Conservation (phyloP, 768 basidiomycete species). For the Boletus rubroflammeus region DNA sequence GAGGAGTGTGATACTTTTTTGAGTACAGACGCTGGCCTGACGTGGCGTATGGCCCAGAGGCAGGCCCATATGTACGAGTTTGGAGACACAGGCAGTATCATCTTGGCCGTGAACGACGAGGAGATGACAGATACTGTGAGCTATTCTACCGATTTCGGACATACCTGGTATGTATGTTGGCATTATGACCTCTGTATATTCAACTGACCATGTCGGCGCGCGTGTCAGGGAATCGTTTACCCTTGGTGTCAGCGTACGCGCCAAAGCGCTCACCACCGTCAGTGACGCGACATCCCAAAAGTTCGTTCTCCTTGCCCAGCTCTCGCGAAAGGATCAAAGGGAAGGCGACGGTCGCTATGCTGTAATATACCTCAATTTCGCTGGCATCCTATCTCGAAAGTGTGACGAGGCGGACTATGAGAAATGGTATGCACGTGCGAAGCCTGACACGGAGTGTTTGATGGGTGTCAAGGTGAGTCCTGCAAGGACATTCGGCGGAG, state of each 20-base stretch:
- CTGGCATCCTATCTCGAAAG: conserved; percentile 59
- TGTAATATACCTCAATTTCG: conserved; percentile 81
- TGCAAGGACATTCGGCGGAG: not conserved
- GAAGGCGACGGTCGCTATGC: conserved; percentile 59
- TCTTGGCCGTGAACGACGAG: conserved; percentile 85
- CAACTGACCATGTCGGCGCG: not conserved
- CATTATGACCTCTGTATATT: not conserved
- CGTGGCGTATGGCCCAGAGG: conserved; percentile 73
- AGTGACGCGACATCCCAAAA: conserved; percentile 97
- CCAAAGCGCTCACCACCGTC: conserved; percentile 78
- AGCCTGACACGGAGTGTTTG: conserved; percentile 67
- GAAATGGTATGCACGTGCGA: conserved; percentile 77
- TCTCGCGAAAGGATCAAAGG: conserved; percentile 56
- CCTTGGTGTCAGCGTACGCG: conserved; percentile 66
- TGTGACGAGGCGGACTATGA: conserved; percentile 77
- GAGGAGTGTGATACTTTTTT: conserved; percentile 92
- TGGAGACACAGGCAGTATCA: conserved; percentile 81
- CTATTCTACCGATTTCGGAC: conserved; percentile 83
- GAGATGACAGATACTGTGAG: conserved; percentile 60
- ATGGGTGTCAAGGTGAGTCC: conserved; percentile 89
- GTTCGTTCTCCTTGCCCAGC: conserved; percentile 83
- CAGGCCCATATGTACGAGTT: conserved; percentile 95
- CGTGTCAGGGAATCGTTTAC: conserved; percentile 61
- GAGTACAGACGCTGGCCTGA: conserved; percentile 83
- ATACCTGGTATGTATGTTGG: conserved; percentile 75